Conservation (phyloP, 2,329 filamentous ascomycete species). For the Fonsecaea pedrosoi region DNA sequence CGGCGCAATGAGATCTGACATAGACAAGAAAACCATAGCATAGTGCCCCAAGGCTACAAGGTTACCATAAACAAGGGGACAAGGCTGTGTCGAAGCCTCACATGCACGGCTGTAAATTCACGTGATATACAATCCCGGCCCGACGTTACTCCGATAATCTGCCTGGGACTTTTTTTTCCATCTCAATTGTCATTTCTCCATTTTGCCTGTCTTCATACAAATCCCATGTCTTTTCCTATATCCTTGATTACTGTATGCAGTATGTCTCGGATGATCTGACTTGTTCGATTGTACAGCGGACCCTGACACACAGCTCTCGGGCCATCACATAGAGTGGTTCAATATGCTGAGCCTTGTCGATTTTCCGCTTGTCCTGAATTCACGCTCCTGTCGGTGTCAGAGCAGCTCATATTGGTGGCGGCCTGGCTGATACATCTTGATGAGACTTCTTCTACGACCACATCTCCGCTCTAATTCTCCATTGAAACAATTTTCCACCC, state of each 20-base stretch:
- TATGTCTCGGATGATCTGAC: neutral
- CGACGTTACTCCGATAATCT: neutral
- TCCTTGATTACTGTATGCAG: neutral
- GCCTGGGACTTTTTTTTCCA: neutral
- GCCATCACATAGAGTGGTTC: neutral
- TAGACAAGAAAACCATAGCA: neutral
- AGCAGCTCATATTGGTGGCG: conserved; percentile 12
- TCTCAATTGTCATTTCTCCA: neutral
- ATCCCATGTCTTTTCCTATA: neutral
- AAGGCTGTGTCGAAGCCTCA: neutral
- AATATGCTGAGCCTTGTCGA: conserved; percentile 23
- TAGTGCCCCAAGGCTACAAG: neutral
- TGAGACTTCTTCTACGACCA: neutral
- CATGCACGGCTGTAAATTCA: neutral
- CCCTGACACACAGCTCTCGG: neutral
- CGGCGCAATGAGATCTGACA: neutral
- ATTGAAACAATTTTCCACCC: neutral
- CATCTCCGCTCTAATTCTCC: conserved; percentile 14
- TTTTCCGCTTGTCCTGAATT: conserved; percentile 1
- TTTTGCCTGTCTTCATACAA: neutral
- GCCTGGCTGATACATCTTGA: conserved; percentile 11
- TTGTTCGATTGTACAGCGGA: neutral
- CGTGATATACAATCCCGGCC: neutral
- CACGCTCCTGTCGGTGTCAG: neutral
- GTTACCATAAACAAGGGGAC: neutral